Conservation (phyloP, 1,139 yeast species). For the Lodderomyces margitis region DNA sequence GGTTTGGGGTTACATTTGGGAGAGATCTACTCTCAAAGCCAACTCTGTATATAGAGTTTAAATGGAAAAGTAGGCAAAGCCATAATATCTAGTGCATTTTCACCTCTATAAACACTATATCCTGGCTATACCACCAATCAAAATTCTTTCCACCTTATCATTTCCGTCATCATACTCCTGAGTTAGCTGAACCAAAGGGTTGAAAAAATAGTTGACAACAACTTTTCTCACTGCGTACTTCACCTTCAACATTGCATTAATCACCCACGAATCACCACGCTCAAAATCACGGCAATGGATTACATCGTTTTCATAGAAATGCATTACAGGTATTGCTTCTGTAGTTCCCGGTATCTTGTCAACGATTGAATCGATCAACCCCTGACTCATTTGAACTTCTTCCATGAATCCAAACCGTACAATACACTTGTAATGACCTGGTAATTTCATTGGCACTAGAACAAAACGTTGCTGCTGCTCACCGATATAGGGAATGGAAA, state of each 20-base stretch:
- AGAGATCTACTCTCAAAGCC: no score
- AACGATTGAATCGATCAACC: constrained; percentile 22
- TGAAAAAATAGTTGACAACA: constrained; percentile 26
- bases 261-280: constrained; percentile 11
- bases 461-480: constrained; percentile 33
- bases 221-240: constrained; percentile 20
- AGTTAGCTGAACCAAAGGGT: constrained; percentile 30
- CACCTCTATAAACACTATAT: no score
- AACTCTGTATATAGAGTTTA: no score
- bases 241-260: constrained; percentile 18
- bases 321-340: constrained; percentile 25
- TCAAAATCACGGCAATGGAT: constrained; percentile 27
- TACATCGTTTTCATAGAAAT: constrained; percentile 37
- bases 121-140: constrained; percentile 28
- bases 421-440: constrained; percentile 47
- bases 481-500: constrained; percentile 41
- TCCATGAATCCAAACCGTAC: constrained; percentile 49
- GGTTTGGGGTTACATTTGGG: no score
- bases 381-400: constrained; percentile 28
- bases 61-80: not conserved
- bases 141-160: constrained; percentile 25
- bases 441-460: constrained; percentile 36
- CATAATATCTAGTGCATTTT: not conserved
- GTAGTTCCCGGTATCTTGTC: constrained; percentile 7
- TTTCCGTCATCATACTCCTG: constrained; percentile 23